These are phyloP conservation scores for Neofusicoccum sp. DNA, from an alignment of 2,329 filamentous ascomycete genomes.

Conservation along the genomic window DNA sequence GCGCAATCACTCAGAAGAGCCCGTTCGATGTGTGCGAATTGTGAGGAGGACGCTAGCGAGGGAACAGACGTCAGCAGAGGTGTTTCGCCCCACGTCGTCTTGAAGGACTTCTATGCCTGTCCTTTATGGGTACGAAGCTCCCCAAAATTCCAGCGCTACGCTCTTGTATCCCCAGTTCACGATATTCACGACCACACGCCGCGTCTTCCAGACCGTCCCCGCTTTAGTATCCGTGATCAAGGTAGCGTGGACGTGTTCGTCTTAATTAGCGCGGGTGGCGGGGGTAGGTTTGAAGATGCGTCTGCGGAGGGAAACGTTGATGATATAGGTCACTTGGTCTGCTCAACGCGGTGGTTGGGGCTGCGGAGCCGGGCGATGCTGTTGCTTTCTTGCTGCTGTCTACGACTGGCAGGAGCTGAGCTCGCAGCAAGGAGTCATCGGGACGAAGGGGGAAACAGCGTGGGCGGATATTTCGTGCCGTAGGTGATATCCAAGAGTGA, in stretches of 20 bases:
- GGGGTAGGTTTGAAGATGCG: slow-evolving; percentile 32
- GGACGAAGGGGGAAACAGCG: slow-evolving; percentile 39
- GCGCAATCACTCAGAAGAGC: too few species aligned
- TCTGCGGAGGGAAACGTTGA: slow-evolving; percentile 39
- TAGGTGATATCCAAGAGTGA: too few species aligned
- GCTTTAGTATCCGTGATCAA: slow-evolving; percentile 44
- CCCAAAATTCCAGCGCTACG: slow-evolving; percentile 33
- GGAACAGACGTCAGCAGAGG: background rate
- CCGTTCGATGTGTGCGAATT: background rate
- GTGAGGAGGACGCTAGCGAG: background rate
- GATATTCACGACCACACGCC: slow-evolving; percentile 38
- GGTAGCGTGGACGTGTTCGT: slow-evolving; percentile 26
- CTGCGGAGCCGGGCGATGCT: too few species aligned
- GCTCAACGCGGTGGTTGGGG: background rate
- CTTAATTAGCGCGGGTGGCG: background rate
- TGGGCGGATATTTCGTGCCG: slow-evolving; percentile 38
- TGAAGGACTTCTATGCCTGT: background rate
- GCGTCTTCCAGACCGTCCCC: slow-evolving; percentile 28
- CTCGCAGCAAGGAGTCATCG: slow-evolving; percentile 38
- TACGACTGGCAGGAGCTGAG: slow-evolving; percentile 33
- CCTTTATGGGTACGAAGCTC: background rate
- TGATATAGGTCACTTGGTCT: slow-evolving; percentile 28
- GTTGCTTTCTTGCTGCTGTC: too few species aligned
- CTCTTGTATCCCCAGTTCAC: slow-evolving; percentile 41
- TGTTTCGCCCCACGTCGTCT: background rate